Percentiles rank a stretch among this genome's conserved stretches.
These are phyloP conservation scores for Salicornia ramosissima DNA, from an alignment of 148 eudicot species.

Conservation along the genomic window DNA sequence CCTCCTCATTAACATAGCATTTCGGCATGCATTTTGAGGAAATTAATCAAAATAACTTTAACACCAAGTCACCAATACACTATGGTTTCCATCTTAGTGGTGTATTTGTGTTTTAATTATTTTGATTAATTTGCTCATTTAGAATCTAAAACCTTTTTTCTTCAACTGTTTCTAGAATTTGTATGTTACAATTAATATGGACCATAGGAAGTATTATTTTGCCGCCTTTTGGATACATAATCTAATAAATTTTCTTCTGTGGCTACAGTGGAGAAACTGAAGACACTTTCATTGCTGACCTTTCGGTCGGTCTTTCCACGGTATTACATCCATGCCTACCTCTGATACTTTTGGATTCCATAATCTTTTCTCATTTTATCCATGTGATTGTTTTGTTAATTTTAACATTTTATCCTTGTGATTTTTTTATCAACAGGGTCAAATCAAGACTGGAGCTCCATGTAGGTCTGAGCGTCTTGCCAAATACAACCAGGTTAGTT, in stretches of 20 bases:
- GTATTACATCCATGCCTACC: constrained; percentile 30
- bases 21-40: too few relatives aligned
- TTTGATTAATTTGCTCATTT: too few relatives aligned
- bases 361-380: background rate
- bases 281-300: constrained; percentile 98
- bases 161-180: too few relatives aligned
- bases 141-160: too few relatives aligned
- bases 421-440: constrained; percentile 40
- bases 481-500: constrained; percentile 70
- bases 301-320: constrained; percentile 94
- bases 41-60: too few relatives aligned
- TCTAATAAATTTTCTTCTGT: background rate
- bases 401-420: background rate
- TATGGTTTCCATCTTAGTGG: too few relatives aligned
- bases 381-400: background rate
- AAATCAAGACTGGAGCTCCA: constrained; percentile 85
- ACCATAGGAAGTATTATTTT: too few relatives aligned
- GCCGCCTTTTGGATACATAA: constrained; percentile 1
- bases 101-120: too few relatives aligned
- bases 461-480: constrained; percentile 85
- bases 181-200: too few relatives aligned
- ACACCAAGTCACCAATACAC: too few relatives aligned
- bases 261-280: constrained; percentile 89
- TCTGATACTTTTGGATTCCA: background rate
- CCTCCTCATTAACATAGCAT: too few relatives aligned